phyloP scores from a whole-genome alignment of 2,329 filamentous ascomycete species.

The Aaosphaeria arxii region DNA sequence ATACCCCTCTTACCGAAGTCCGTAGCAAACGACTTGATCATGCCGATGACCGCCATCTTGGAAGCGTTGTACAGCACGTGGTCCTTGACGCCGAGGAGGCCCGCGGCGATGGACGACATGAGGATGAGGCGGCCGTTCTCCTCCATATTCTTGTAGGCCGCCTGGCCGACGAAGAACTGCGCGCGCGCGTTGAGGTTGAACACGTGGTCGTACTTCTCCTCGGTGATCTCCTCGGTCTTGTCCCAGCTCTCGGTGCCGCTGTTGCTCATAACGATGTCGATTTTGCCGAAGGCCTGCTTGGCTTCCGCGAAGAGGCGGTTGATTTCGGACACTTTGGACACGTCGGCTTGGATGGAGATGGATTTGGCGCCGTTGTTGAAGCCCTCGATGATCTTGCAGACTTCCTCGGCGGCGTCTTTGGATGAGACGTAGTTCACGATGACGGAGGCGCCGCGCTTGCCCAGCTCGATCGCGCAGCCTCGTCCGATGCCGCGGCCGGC shows the following conservation, averaged over 20 bases:
- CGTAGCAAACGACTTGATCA: conserved; percentile 68
- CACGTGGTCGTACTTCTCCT: conserved; percentile 70
- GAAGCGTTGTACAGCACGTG: conserved; percentile 69
- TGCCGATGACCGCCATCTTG: conserved; percentile 71
- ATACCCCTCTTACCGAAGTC: conserved; percentile 67
- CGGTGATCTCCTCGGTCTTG: conserved; percentile 64
- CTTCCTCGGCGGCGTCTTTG: conserved; percentile 48
- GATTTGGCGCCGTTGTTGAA: conserved; percentile 50
- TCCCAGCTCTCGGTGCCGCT: conserved; percentile 64
- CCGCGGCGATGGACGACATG: conserved; percentile 69
- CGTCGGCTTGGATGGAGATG: conserved; percentile 60
- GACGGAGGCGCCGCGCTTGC: conserved; percentile 61
- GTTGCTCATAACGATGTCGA: conserved; percentile 52
- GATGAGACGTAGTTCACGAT: conserved; percentile 65
- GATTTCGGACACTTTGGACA: conserved; percentile 54
- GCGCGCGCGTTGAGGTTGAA: conserved; percentile 67
- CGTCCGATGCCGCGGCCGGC: conserved; percentile 64
- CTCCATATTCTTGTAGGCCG: conserved; percentile 68
- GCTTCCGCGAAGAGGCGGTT: conserved; percentile 52
- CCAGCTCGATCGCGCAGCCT: conserved; percentile 66
- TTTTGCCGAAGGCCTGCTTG: conserved; percentile 43
- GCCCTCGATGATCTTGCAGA: conserved; percentile 44
- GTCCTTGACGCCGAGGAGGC: conserved; percentile 65
- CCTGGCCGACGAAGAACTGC: conserved; percentile 76
- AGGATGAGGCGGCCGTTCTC: conserved; percentile 70